Evolutionary conservation across 163 green algal genomes (phyloP).

Genomic region (Volvox carteri): DNA sequence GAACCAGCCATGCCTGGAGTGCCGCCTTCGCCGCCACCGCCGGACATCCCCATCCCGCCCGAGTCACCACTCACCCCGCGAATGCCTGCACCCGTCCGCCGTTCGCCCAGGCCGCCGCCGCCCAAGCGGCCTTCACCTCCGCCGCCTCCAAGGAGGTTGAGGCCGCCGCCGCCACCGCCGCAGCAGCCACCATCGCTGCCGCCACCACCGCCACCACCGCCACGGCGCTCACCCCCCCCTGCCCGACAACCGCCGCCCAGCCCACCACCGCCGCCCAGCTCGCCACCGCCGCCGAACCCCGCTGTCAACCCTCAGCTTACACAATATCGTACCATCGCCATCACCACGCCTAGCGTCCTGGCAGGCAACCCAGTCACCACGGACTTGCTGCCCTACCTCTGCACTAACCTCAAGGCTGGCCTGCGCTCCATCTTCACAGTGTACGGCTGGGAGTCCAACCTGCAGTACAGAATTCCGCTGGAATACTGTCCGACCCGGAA

Average conservation of each 20-base stretch:
- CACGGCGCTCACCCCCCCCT: background rate
- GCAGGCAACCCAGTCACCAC: background rate
- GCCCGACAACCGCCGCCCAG: background rate
- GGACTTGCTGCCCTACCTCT: background rate
- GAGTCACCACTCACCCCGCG: background rate
- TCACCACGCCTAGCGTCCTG: background rate
- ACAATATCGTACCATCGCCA: constrained; percentile 25
- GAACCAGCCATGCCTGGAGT: background rate
- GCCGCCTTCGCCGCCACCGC: background rate
- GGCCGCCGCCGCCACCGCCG: background rate
- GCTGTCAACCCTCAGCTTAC: background rate
- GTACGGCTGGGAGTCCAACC: constrained; percentile 21
- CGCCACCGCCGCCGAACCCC: background rate
- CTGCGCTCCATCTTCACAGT: constrained; percentile 21
- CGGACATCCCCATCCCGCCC: background rate
- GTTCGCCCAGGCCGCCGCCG: background rate
- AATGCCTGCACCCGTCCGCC: background rate
- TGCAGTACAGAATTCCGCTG: background rate
- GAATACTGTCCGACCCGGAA: background rate
- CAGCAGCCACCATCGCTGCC: background rate
- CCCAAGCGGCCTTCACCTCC: background rate
- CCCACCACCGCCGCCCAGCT: background rate
- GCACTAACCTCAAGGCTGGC: constrained; percentile 14
- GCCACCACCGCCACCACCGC: background rate
- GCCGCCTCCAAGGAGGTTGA: background rate